Base-by-base conservation (phyloP, 495 filamentous ascomycete genomes). In the Filosporella fistucella region DNA sequence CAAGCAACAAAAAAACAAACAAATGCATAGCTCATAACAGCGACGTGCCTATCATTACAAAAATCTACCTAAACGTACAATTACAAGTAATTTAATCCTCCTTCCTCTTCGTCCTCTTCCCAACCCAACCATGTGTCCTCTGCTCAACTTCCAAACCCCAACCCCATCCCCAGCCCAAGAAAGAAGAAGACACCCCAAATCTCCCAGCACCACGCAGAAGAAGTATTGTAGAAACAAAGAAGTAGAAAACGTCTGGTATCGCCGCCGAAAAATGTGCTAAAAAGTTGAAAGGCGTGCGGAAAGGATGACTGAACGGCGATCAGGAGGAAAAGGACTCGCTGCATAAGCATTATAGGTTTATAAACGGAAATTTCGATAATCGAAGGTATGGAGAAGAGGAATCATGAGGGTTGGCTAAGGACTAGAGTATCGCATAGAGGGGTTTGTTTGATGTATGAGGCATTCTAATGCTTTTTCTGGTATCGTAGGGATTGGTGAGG, bases 161-260 rank as follows among this genome's bases (percentile, higher is more conserved):
- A 38, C 14, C 17, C 35, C 10, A 7, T 21, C 5, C 17, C 3
- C 35, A 38, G 35, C 17, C 3, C 35, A 38, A 21, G 23, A 38
- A 38, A 22, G 35, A 38, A 38, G 17, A 38, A 21, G 11, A 16
- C 9, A 20, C 17, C 8, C 35, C 20, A 16, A 4, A 38, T 38
- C 35, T 38, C 16, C 25, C 22, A 17, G 18, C 14, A 33, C 8
- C 14, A 30, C n/a, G 14, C 25, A 14, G 11, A 26, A 18, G 30
- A 5, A 34, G 4, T 24, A 23, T 2, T 11, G 17, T 4, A 28
- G 39, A 13, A 13, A 28, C 21, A 9, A 17, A 9, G 3, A 5
- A 28, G 23, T 11, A 44, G 14, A 50, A 40, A 40, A 46, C 48
- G 24, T 13, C 25, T 56, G 54, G 54, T 56, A 56, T 56, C 54